A percentile compares a stretch with the other conserved stretches of the same genome.
phyloP scores from a whole-genome alignment of 805 yeast species.

The Candida argentea region DNA sequence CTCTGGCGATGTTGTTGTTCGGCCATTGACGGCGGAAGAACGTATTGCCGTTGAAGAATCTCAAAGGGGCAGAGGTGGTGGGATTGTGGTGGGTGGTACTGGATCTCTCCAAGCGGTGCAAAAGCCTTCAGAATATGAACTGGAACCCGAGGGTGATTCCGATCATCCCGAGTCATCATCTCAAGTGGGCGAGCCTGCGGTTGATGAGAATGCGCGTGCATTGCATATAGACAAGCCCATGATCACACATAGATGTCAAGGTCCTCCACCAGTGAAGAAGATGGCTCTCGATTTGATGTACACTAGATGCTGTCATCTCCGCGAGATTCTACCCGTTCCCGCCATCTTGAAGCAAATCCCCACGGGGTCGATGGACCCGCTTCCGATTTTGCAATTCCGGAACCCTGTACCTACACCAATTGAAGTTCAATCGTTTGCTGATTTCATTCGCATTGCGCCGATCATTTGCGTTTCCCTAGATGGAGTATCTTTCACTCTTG shows the following conservation, averaged over 20 bases:
- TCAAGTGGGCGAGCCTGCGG: too few relatives aligned
- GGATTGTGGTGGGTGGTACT: conserved; percentile 72
- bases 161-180: too few relatives aligned
- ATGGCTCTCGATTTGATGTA: conserved; percentile 64
- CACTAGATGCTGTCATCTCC: conserved; percentile 85
- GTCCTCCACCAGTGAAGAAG: conserved; percentile 26
- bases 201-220: conserved; percentile 14
- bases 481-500: conserved; percentile 63
- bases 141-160: conserved; percentile 9
- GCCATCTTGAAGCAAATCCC: conserved; percentile 78
- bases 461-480: conserved; percentile 67
- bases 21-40: conserved; percentile 47
- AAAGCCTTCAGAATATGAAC: background rate
- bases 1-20: conserved; percentile 44
- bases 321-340: conserved; percentile 88
- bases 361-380: conserved; percentile 65
- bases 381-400: conserved; percentile 59
- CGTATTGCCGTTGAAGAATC: conserved; percentile 30
- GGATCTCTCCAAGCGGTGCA: conserved; percentile 46
- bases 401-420: conserved; percentile 88
- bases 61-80: conserved; percentile 41
- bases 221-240: conserved; percentile 26
- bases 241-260: conserved; percentile 11
- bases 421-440: conserved; percentile 81
- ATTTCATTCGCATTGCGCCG: conserved; percentile 80